Evolutionary conservation across 139 green algal genomes (phyloP).

Genomic region (Marvania coccoides): DNA sequence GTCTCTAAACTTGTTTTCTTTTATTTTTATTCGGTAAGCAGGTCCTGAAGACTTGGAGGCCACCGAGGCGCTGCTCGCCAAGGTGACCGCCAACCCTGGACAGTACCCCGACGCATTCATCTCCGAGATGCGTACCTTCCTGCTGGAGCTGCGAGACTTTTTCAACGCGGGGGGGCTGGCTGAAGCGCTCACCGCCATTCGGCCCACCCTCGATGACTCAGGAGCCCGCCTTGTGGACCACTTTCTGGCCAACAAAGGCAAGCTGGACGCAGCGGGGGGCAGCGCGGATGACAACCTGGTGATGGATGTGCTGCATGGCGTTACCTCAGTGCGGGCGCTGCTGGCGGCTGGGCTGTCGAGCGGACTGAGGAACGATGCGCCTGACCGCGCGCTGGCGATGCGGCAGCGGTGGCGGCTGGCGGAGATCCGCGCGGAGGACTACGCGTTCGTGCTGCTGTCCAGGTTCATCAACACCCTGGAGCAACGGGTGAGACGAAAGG

Average conservation of each 20-base stretch:
- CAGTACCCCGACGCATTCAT: constrained; percentile 81
- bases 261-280: constrained; percentile 31
- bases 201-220: constrained; percentile 46
- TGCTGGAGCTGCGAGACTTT: constrained; percentile 89
- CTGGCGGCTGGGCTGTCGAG: constrained; percentile 34
- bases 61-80: constrained; percentile 82
- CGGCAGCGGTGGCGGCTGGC: constrained; percentile 81
- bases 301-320: constrained; percentile 51
- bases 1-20: no score
- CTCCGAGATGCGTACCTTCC: constrained; percentile 83
- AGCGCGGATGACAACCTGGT: constrained; percentile 35
- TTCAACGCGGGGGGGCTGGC: constrained; percentile 81
- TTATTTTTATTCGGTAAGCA: no score
- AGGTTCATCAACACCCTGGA: constrained; percentile 66
- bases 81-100: constrained; percentile 39
- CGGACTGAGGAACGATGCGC: constrained; percentile 90
- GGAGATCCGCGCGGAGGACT: constrained; percentile 89
- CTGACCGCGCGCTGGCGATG: constrained; percentile 71
- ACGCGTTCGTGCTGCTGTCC: constrained; percentile 82
- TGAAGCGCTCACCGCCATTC: constrained; percentile 43
- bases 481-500: constrained; percentile 34
- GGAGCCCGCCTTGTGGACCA: constrained; percentile 27
- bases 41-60: constrained; percentile 94
- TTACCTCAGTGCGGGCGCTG: constrained; percentile 57
- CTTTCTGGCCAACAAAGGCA: constrained; percentile 47